Percentiles rank a stretch among this genome's conserved stretches.
Conservation (phyloP, 1,284 basidiomycete species). For the Ceratobasidium sp. region DNA sequence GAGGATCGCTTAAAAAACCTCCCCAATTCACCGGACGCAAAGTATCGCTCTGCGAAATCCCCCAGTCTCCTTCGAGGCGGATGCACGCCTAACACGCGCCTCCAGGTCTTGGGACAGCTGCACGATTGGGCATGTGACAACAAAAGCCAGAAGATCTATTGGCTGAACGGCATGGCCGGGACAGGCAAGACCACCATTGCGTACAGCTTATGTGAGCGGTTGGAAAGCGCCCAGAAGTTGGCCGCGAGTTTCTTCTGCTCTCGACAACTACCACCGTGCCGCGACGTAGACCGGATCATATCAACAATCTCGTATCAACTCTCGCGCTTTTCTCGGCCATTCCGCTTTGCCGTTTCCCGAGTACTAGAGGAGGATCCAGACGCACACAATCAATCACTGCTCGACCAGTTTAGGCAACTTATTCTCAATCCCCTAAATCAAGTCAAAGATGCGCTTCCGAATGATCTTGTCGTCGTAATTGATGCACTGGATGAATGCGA, state of each 20-base stretch:
- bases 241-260: not conserved
- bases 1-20: not conserved
- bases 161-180: no score
- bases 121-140: not conserved
- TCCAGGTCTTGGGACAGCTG: not conserved
- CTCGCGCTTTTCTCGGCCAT: not conserved
- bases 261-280: not conserved
- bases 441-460: not conserved
- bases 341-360: not conserved
- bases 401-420: not conserved
- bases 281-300: not conserved
- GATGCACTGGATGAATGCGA: not conserved
- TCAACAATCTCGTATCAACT: not conserved
- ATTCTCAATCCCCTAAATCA: not conserved
- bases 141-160: not conserved
- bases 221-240: not conserved
- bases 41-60: not conserved
- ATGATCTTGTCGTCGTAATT: not conserved
- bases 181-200: no score
- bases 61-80: not conserved
- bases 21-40: not conserved
- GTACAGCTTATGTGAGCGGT: not conserved
- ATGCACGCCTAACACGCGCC: not conserved
- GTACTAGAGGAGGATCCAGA: not conserved
- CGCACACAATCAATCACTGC: not conserved